Percentiles rank a stretch among this genome's conserved stretches.
phyloP scores from a whole-genome alignment of 148 eudicot species.

The Rhododendron griersonianum region DNA sequence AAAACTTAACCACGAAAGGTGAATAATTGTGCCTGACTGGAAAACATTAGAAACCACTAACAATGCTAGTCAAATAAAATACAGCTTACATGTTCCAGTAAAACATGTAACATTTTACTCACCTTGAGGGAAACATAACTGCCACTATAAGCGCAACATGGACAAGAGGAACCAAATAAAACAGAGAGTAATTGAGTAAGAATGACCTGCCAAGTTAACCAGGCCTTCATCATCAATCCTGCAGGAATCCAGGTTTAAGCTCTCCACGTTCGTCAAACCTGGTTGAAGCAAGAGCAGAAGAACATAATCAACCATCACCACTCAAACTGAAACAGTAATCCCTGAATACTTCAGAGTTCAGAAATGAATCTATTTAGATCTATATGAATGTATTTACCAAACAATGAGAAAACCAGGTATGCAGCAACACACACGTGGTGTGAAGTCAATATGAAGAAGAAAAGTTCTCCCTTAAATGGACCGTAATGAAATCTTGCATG shows the following conservation, averaged over 20 bases:
- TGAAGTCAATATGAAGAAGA: neutral
- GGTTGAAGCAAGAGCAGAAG: slow-evolving; percentile 11
- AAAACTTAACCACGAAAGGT: neutral
- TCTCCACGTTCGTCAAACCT: slow-evolving; percentile 80
- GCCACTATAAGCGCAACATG: neutral
- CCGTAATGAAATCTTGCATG: neutral
- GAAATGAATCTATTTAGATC: neutral
- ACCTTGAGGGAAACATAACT: neutral
- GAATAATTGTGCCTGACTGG: neutral
- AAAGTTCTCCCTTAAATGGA: neutral
- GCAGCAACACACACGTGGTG: neutral
- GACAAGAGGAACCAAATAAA: neutral
- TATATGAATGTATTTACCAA: neutral
- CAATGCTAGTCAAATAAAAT: neutral
- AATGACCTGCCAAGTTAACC: slow-evolving; percentile 50
- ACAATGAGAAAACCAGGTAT: neutral
- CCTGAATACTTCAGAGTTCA: neutral
- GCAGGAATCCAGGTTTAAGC: slow-evolving; percentile 89
- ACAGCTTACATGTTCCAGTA: neutral
- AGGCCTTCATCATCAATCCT: slow-evolving; percentile 78
- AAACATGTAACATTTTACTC: neutral
- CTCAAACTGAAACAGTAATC: neutral
- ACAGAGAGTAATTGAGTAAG: neutral
- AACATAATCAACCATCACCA: neutral
- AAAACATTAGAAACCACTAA: neutral